These are phyloP conservation scores for Tolypocladium ophioglossoides DNA, from an alignment of 2,329 filamentous ascomycete species.

Conservation along the genomic window DNA sequence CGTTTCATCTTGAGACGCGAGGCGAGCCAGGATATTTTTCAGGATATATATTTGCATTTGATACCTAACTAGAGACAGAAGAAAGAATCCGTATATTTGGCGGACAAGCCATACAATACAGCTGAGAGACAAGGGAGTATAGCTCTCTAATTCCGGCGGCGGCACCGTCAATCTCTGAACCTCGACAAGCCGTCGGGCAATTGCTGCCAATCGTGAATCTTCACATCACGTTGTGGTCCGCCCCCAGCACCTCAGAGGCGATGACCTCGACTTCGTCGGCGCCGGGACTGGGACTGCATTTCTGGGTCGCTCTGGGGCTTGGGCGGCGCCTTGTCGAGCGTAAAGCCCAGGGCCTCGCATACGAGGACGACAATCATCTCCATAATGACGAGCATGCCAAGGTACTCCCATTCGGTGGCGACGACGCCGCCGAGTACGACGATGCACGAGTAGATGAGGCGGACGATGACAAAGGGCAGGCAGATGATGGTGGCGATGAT, in stretches of 20 bases:
- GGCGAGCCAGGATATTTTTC: background rate
- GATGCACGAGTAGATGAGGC: slow-evolving; percentile 18
- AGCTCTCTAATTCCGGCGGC: background rate
- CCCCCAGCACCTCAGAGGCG: background rate
- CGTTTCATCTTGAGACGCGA: background rate
- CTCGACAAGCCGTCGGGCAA: background rate
- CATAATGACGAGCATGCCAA: slow-evolving; percentile 21
- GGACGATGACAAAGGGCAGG: slow-evolving; percentile 22
- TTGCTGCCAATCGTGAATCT: background rate
- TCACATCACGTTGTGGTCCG: background rate
- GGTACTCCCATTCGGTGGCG: slow-evolving; percentile 18
- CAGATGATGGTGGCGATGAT: slow-evolving; percentile 29
- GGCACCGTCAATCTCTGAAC: background rate
- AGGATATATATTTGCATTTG: background rate
- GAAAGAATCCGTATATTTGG: background rate
- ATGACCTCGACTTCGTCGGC: background rate
- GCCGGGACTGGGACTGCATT: background rate
- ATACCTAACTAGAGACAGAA: background rate
- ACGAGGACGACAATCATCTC: slow-evolving; percentile 21
- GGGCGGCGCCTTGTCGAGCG: slow-evolving; percentile 12
- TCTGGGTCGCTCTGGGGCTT: slow-evolving; percentile 6
- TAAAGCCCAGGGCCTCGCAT: slow-evolving; percentile 19
- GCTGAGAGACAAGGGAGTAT: background rate
- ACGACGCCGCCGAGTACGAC: slow-evolving; percentile 16
- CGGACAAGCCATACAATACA: background rate